Evolutionary conservation across 129 eudicot genomes (phyloP), one percentile per base, ranked within the genome.

Genomic region (Ambrosia trifida): DNA sequence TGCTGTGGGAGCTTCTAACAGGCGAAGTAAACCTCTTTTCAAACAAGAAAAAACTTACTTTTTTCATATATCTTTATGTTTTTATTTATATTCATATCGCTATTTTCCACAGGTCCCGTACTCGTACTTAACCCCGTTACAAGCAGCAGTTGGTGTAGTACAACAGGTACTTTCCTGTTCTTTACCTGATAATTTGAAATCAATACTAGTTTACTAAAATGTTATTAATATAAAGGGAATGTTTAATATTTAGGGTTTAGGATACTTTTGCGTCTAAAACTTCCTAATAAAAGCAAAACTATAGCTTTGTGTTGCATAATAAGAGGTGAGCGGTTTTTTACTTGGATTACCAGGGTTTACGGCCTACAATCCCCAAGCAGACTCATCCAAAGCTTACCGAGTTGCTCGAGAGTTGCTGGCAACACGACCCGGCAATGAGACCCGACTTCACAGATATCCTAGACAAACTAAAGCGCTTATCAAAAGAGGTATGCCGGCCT

Each of bases 1-100:
- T 87, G 18, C 78, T 87, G 32, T 90, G 97, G 97, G 97, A 90
- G 82, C 89, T 90, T 40, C 54, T 88, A 73, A 83, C 96, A 2
- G 88, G 96, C 50, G 90, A 88, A 78, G 96, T 88, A 81, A 79
- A 81, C 51, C n/a, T n/a, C 36, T 36, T 18, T 62, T 56, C 8
- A 44, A 66, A 40, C 50, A 31, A 45, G 41, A 41, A 11, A 58
- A 3, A 30, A 58, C 30, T 18, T 58, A 30, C 11, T 19, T 54
- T 16, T 51, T 51, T 7, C 7, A 30, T 31, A 30, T 58, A 30
- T 58, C 3, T 28, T 0, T 6, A 7, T 60, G 20, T 32, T 12
- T 10, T 19, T 9, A 8, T 30, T 32, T 50, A 12, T 53, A 4
- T 33, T 19, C 30, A 30, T 31, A 33, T 69, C 66, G 36, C 38